Evolutionary conservation across 805 yeast genomes (phyloP), one percentile per base, ranked within the genome.

Genomic region (Saturnispora serradocipensis): DNA sequence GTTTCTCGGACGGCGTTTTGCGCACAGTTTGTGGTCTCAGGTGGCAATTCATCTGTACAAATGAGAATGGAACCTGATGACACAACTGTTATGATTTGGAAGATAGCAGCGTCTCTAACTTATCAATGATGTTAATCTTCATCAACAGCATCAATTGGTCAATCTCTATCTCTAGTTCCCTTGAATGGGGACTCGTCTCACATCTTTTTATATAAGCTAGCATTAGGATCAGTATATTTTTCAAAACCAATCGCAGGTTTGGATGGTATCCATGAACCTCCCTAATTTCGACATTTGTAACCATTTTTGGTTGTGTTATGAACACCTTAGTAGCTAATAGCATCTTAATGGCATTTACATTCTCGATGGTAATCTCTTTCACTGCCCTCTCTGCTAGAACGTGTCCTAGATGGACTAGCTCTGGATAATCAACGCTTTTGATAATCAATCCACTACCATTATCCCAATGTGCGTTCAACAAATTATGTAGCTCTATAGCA

Each of bases 1-100:
- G 62, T 72, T 79, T 43, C 56, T 84, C 45, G 93, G 93, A 3
- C 73, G 90, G 56, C 65, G 81, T 56, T 67, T 73, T 54, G 81
- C 86, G 27, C 70, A 72, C 39, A 56, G 54, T 30, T 32, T 66
- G 7, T 68, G 72, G 72, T 50, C 56, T 6, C 56, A 55, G 22
- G 50, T 68, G 8, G 70, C 71, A 8, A 16, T 24, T 7, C 32
- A 28, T 20, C 32, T 45, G 30, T 47, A 22, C 27, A 42, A 40
- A 38, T 45, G 36, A 48, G 16, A 40, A 16, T 18, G 34, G 25
- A 45, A 43, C 16, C 22, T 5, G 2, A 5, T 22, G 22, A 22
- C 32, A 10, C 30, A n/a, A 27, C 22, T 15, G 6, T 9, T 38
- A 44, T 30, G 43, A 28, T 6, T 43, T 15, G 10, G 16, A 43